Evolutionary conservation across 2,329 filamentous ascomycete species (phyloP), one percentile per base, ranked within the genome.

Genomic region (Aspergillus ruber): DNA sequence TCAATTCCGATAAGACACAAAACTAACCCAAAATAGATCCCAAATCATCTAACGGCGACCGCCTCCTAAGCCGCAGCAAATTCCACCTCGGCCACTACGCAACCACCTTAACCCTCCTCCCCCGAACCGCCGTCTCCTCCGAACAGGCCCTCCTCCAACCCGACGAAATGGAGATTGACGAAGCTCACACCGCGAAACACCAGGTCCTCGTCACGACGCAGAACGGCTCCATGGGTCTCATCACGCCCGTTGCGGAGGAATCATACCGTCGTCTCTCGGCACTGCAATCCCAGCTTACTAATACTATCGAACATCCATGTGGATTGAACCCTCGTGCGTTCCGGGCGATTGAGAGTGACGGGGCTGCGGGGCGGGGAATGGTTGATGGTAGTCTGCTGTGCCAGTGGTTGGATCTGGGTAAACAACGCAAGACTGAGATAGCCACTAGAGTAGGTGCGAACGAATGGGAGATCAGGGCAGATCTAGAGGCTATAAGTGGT

Each of bases 21-120:
- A 40, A 25, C 33, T 18, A 39, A 51, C 15, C 12, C 17, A 27
- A 45, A 29, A 36, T 15, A 95, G 90, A 97, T 63, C 91, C 91
- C 13, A 94, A 95, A 73, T 94, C 90, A 6, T 82, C 95, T 29
- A 87, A 91, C 48, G 93, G 93, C 43, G 86, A 90, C 60, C 81
- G 90, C 36, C 80, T 98, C 20, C 79, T 98, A 6, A 88, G 91
- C 67, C 84, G 88, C 50, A 88, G 87, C 45, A 88, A 89, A 49
- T 97, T 98, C 72, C 85, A 90, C 63, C 83, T 88, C 0, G 90
- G 88, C 33, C 88, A 95, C 66, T 79, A 85, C 54, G 82, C 87
- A 0, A 85, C 86, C 0, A 80, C 79, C 33, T 85, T 90, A 56
- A 82, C 85, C 17, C 80, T 96, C 43, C 77, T 97, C 29, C 86